Percentiles rank a stretch among this genome's conserved stretches.
Evolutionary conservation across 306 rosid genomes (phyloP).

Genomic region (Senna tora): DNA sequence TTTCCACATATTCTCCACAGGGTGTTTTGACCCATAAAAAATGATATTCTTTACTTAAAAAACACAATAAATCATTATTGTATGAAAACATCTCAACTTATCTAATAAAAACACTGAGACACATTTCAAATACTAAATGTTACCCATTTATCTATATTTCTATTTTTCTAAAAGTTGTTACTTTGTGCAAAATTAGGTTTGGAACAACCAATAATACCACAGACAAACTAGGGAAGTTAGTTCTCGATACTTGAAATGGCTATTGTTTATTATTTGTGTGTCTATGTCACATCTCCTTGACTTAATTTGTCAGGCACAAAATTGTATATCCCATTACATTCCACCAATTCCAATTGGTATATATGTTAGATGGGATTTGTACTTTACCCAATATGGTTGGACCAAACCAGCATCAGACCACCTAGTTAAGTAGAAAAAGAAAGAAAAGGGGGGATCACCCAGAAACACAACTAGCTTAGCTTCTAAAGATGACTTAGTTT

Average conservation of each 20-base stretch:
- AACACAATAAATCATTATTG: background rate
- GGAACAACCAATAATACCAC: slow-evolving; percentile 2
- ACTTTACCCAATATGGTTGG: slow-evolving; percentile 54
- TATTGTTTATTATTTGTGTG: slow-evolving; percentile 1
- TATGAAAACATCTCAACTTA: background rate
- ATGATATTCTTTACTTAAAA: background rate
- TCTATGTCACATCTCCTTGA: background rate
- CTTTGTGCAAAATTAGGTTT: slow-evolving; percentile 10
- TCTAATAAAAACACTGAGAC: background rate
- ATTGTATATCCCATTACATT: background rate
- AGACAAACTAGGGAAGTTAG: slow-evolving; percentile 25
- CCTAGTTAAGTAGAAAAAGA: slow-evolving; percentile 36
- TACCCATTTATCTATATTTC: background rate
- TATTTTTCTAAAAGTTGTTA: background rate
- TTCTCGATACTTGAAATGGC: slow-evolving; percentile 5
- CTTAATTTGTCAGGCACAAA: slow-evolving; percentile 5
- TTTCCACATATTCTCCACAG: background rate
- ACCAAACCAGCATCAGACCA: slow-evolving; percentile 54
- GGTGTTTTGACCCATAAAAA: no score
- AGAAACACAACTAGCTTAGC: slow-evolving; percentile 44
- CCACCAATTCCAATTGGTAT: background rate
- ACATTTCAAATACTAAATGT: background rate
- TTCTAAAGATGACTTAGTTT: slow-evolving; percentile 42
- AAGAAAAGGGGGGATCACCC: slow-evolving; percentile 14
- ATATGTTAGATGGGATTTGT: slow-evolving; percentile 37